These are phyloP conservation scores for Poronia punctata DNA, from an alignment of 495 filamentous ascomycete species.

Conservation along the genomic window DNA sequence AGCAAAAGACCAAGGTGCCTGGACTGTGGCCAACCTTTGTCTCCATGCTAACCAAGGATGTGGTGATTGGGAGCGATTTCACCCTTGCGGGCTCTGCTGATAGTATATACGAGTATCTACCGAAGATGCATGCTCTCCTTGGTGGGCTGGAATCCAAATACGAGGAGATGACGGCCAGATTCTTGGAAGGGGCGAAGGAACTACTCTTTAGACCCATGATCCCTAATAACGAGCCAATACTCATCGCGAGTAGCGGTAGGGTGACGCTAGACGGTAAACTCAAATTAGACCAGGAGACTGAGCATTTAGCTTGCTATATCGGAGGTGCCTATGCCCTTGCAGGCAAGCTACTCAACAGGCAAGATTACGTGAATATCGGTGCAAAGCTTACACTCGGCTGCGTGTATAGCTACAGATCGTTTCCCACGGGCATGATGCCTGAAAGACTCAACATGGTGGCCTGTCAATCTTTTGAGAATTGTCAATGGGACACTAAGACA, in stretches of 20 bases:
- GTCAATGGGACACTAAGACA: slow-evolving; percentile 62
- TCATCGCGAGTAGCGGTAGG: slow-evolving; percentile 51
- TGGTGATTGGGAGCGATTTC: slow-evolving; percentile 40
- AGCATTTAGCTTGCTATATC: slow-evolving; percentile 61
- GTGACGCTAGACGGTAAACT: slow-evolving; percentile 21
- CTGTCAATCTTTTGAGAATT: slow-evolving; percentile 56
- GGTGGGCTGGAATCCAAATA: slow-evolving; percentile 73
- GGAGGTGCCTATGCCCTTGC: slow-evolving; percentile 81
- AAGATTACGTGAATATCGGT: slow-evolving; percentile 64
- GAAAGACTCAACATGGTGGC: slow-evolving; percentile 58
- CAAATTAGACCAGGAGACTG: slow-evolving; percentile 27
- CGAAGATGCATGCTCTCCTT: slow-evolving; percentile 63
- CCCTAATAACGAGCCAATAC: slow-evolving; percentile 56
- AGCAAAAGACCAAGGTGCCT: slow-evolving; percentile 61
- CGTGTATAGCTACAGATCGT: slow-evolving; percentile 74
- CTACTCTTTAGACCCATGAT: slow-evolving; percentile 79
- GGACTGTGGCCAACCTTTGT: slow-evolving; percentile 77
- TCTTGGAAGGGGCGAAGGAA: slow-evolving; percentile 58
- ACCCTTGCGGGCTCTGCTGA: slow-evolving; percentile 72
- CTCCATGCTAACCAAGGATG: slow-evolving; percentile 46
- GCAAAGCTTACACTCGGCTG: slow-evolving; percentile 76
- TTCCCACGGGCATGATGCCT: slow-evolving; percentile 79
- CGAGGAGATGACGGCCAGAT: slow-evolving; percentile 62
- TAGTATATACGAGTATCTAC: slow-evolving; percentile 85
- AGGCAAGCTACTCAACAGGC: slow-evolving; percentile 62